These are phyloP conservation scores for Dryas alaskensis DNA, from an alignment of 306 rosid species.

Conservation along the genomic window DNA sequence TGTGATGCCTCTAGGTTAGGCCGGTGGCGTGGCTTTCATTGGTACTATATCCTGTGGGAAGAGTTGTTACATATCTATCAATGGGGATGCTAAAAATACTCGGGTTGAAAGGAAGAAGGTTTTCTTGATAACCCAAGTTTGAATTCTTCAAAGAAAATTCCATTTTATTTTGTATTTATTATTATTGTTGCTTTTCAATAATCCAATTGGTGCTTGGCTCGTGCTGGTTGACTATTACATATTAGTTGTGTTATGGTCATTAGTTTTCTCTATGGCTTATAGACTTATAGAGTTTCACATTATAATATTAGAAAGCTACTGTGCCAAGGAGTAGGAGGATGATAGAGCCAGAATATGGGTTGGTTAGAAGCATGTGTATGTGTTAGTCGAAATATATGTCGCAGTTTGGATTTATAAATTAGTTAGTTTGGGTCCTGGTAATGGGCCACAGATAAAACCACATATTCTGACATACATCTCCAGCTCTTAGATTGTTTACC, in stretches of 20 bases:
- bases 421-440: background rate
- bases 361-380: background rate
- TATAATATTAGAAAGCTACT: background rate
- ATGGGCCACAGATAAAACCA: background rate
- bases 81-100: conserved; percentile 97
- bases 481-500: background rate
- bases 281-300: background rate
- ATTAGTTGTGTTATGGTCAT: background rate
- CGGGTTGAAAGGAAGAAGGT: conserved; percentile 98
- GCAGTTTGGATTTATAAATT: conserved; percentile 21
- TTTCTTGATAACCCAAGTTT: conserved; percentile 23
- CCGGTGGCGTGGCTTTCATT: conserved; percentile 99
- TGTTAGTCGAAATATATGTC: background rate
- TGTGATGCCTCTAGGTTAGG: conserved; percentile 72
- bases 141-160: conserved; percentile 1
- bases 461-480: background rate
- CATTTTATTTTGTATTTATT: conserved; percentile 14
- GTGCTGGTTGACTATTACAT: background rate
- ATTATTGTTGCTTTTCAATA: conserved; percentile 9
- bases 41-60: conserved; percentile 87
- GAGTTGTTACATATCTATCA: conserved; percentile 86
- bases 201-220: background rate
- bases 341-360: background rate
- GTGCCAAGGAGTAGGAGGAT: background rate
- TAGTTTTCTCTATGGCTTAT: background rate